phyloP scores from a whole-genome alignment of 805 yeast genomes.

The Candida caryicola region DNA sequence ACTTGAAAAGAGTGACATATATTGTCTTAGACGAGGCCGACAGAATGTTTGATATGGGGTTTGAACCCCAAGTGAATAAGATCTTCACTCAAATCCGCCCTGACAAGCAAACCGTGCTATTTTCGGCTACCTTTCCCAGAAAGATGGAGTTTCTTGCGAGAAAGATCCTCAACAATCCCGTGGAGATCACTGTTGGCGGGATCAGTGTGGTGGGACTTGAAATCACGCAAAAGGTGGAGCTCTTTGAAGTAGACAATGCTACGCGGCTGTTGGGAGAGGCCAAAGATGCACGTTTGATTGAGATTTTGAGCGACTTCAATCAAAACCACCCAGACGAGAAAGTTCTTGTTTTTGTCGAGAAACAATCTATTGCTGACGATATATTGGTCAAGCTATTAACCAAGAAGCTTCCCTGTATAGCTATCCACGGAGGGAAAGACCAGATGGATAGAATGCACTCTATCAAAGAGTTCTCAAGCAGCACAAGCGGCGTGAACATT shows the following conservation, averaged over 20 bases:
- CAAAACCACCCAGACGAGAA: conserved; percentile 41
- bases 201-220: conserved; percentile 78
- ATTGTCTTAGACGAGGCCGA: conserved; percentile 96
- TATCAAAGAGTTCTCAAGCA: conserved; percentile 58
- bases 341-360: conserved; percentile 78
- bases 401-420: conserved; percentile 55
- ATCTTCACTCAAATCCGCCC: conserved; percentile 75
- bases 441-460: conserved; percentile 78
- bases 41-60: conserved; percentile 94
- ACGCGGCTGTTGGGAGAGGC: conserved; percentile 17
- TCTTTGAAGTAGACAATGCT: conserved; percentile 45
- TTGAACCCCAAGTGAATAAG: conserved; percentile 90
- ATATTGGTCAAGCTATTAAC: conserved; percentile 52
- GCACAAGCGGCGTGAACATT: conserved; percentile 55
- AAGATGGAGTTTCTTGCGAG: conserved; percentile 75
- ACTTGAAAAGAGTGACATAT: conserved; percentile 67
- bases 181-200: conserved; percentile 78
- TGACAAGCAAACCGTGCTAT: conserved; percentile 83
- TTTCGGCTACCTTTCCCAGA: conserved; percentile 90
- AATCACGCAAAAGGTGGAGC: conserved; percentile 67
- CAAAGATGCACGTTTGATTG: conserved; percentile 56
- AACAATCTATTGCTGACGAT: conserved; percentile 82
- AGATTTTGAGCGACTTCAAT: conserved; percentile 49
- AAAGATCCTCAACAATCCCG: conserved; percentile 58
- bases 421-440: conserved; percentile 91